Evolutionary conservation across 495 filamentous ascomycete species (phyloP).

Genomic region (Aspergillus leporis): DNA sequence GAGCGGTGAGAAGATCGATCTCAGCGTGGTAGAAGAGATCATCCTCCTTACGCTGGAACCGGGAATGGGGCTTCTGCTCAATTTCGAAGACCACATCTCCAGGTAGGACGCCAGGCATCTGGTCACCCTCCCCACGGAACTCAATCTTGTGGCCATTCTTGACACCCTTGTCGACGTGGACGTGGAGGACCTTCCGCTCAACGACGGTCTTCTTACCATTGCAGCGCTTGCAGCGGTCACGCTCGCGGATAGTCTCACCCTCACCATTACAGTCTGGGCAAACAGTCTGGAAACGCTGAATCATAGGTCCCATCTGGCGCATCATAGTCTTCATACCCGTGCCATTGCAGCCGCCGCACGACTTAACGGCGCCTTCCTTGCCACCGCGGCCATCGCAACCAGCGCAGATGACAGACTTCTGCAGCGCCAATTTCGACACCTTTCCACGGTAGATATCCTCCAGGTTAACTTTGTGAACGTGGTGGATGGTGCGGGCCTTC

Average conservation of each 20-base stretch:
- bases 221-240: conserved; percentile 94
- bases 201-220: conserved; percentile 95
- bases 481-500: conserved; percentile 94
- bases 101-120: conserved; percentile 86
- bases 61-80: conserved; percentile 92
- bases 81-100: conserved; percentile 98
- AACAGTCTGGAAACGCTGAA: conserved; percentile 98
- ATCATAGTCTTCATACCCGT: conserved; percentile 99
- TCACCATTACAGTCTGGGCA: conserved; percentile 98
- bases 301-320: conserved; percentile 99
- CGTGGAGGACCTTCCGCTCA: conserved; percentile 96
- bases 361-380: conserved; percentile 94
- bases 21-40: conserved; percentile 95
- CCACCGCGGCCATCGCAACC: conserved; percentile 95
- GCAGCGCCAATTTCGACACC: conserved; percentile 93
- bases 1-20: conserved; percentile 92
- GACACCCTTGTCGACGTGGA: conserved; percentile 95
- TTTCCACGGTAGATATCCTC: conserved; percentile 99
- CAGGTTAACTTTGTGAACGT: conserved; percentile 95
- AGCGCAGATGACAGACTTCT: conserved; percentile 95
- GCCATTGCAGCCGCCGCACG: conserved; percentile 87
- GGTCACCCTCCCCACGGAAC: conserved; percentile 95
- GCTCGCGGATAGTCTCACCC: conserved; percentile 92
- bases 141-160: conserved; percentile 92
- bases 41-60: conserved; percentile 95